Conservation (phyloP, 805 yeast species). For the Ogataea zsoltii region DNA sequence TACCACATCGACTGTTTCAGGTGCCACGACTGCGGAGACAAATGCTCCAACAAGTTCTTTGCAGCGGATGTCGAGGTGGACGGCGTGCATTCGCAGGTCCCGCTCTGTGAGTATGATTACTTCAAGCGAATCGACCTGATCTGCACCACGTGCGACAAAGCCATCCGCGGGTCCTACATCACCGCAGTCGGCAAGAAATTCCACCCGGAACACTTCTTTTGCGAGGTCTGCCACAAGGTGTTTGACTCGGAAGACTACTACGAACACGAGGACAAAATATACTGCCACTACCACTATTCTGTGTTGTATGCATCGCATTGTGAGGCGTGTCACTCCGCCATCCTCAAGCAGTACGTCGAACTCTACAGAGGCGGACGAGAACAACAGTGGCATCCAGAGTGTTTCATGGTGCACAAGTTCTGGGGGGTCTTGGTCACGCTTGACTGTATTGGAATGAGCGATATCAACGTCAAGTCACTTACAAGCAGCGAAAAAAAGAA, state of each 20-base stretch:
- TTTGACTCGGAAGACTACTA: constrained; percentile 93
- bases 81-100: constrained; percentile 44
- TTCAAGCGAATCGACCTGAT: constrained; percentile 81
- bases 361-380: constrained; percentile 85
- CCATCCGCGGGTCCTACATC: constrained; percentile 88
- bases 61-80: constrained; percentile 58
- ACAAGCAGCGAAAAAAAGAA: constrained; percentile 5
- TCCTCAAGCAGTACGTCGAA: constrained; percentile 92
- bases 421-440: constrained; percentile 87
- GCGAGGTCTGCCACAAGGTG: constrained; percentile 80
- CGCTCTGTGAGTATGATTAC: constrained; percentile 90
- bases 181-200: constrained; percentile 91
- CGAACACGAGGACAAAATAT: constrained; percentile 79
- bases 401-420: constrained; percentile 95
- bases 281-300: constrained; percentile 93
- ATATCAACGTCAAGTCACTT: constrained; percentile 14
- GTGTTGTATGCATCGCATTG: constrained; percentile 82
- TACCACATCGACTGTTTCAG: constrained; percentile 87
- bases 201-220: constrained; percentile 93
- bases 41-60: constrained; percentile 85
- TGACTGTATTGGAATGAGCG: constrained; percentile 51
- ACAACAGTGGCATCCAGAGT: constrained; percentile 99
- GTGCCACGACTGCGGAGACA: constrained; percentile 80
- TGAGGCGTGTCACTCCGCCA: constrained; percentile 90
- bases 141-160: constrained; percentile 83